Percentiles rank a stretch among this genome's conserved stretches.
Conservation (phyloP, 192 early-diverging fungal species). For the Dissophora globulifera region DNA sequence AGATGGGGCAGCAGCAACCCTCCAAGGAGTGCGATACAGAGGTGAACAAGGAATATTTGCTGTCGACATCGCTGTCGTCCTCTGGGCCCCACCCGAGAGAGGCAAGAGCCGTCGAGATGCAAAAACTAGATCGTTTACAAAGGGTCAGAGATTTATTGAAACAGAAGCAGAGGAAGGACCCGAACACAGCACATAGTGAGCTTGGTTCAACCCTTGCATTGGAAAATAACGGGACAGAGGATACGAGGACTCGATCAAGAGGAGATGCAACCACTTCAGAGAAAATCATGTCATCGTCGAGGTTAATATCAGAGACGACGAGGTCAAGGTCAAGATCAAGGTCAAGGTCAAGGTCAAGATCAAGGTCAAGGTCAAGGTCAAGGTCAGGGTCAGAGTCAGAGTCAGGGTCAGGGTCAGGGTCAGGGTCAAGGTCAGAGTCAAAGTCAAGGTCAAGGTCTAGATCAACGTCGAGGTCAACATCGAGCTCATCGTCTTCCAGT, state of each 20-base stretch:
- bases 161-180: constrained; percentile 10
- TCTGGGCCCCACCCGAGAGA: background rate
- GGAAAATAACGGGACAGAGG: too few relatives aligned
- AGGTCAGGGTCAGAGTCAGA: too few relatives aligned
- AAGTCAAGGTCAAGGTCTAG: background rate
- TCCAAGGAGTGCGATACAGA: background rate
- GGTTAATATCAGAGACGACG: too few relatives aligned
- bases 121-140: constrained; percentile 29
- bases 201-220: background rate
- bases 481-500: constrained; percentile 10
- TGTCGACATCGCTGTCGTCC: too few relatives aligned
- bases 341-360: too few relatives aligned
- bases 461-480: constrained; percentile 5
- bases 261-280: too few relatives aligned
- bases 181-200: background rate
- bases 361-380: too few relatives aligned
- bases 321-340: too few relatives aligned
- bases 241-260: too few relatives aligned
- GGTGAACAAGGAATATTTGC: background rate
- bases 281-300: too few relatives aligned
- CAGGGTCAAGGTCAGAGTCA: background rate
- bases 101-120: constrained; percentile 24
- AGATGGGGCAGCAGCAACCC: background rate
- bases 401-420: background rate
- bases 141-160: constrained; percentile 31